Base-by-base conservation (phyloP, 768 basidiomycete genomes). In the Lentinula edodes region DNA sequence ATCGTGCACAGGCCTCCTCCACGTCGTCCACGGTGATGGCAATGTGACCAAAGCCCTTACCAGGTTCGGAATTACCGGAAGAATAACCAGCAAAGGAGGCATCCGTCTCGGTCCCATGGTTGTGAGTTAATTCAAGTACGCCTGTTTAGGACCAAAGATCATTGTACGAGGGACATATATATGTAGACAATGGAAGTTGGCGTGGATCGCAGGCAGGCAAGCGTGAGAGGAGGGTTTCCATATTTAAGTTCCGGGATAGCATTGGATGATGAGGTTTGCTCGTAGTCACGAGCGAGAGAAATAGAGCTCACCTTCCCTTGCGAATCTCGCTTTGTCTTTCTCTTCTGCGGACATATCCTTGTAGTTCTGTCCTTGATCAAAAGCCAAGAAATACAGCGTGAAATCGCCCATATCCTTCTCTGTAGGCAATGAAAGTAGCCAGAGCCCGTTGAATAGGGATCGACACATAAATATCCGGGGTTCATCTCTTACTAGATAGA, bases 21-120 rank as follows among this genome's bases (percentile, higher is more conserved):
- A 98, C 80, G 70, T 97, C 81, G 64, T 89, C 88, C 38, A 94
- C 91, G 5, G 87, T 79, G 70, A 97, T 85, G 61, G 90, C 91
- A 67, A 95, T 93, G 74, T 97, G 95, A 0, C 95, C 93, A 69
- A 94, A 95, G 5, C 87, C 83, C 60, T 79, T 80, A 34, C 88
- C 87, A 4, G 91, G 89, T 4, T 95, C 94, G 3, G 83, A 71
- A 75, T 99, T 99, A 1, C 96, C 96, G 67, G 73, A 89, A 9
- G 86, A 80, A 72, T 97, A 98, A 39, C 93, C 95, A 66, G 85
- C 72, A 79, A 95, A 95, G 64, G 74, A 74, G 56, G 85, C 67
- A 70, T 95, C 89, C 60, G 74, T 77, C 76, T 98, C 96, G 61
- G 93, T 92, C 60, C 95, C 93, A 71, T 94, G 91, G 78, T 95